Percentiles rank a stretch among this genome's conserved stretches.
Conservation (phyloP, 352 stramenopile species). For the Phytophthora megakarya region DNA sequence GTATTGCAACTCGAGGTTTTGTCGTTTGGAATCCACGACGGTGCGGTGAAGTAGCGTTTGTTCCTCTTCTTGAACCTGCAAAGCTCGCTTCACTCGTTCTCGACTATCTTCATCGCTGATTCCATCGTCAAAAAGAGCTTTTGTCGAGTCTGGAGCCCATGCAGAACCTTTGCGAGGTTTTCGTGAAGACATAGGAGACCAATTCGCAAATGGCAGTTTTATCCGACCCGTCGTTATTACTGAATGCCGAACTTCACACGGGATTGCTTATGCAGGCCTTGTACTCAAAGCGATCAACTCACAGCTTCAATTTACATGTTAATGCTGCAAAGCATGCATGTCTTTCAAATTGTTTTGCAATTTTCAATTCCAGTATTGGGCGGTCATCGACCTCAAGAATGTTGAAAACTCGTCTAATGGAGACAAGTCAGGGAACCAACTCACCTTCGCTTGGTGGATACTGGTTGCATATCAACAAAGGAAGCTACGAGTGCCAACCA, state of each 20-base stretch:
- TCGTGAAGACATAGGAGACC: constrained; percentile 22
- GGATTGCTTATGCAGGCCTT: too few species aligned
- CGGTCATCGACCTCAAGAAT: constrained; percentile 33
- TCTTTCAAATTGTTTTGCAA: constrained; percentile 35
- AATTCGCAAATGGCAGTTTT: constrained; percentile 19
- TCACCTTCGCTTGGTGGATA: constrained; percentile 54
- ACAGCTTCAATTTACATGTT: background rate
- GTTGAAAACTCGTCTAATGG: background rate
- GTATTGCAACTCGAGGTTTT: constrained; percentile 65
- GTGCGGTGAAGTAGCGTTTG: constrained; percentile 71
- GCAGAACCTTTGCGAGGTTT: constrained; percentile 28
- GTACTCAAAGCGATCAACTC: background rate
- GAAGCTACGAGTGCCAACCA: constrained; percentile 44
- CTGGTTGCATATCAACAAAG: constrained; percentile 44
- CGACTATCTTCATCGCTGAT: constrained; percentile 26
- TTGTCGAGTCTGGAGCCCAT: constrained; percentile 30
- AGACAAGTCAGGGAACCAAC: constrained; percentile 9
- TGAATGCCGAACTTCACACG: too few species aligned
- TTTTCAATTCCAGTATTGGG: constrained; percentile 38
- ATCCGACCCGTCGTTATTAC: constrained; percentile 6
- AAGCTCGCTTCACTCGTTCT: constrained; percentile 42
- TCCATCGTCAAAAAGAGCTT: constrained; percentile 27
- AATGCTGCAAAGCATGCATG: constrained; percentile 29
- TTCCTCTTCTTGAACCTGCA: constrained; percentile 61
- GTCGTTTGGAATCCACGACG: constrained; percentile 67